phyloP scores from a whole-genome alignment of 2,329 filamentous ascomycete genomes.

The Elsinoe ampelina region DNA sequence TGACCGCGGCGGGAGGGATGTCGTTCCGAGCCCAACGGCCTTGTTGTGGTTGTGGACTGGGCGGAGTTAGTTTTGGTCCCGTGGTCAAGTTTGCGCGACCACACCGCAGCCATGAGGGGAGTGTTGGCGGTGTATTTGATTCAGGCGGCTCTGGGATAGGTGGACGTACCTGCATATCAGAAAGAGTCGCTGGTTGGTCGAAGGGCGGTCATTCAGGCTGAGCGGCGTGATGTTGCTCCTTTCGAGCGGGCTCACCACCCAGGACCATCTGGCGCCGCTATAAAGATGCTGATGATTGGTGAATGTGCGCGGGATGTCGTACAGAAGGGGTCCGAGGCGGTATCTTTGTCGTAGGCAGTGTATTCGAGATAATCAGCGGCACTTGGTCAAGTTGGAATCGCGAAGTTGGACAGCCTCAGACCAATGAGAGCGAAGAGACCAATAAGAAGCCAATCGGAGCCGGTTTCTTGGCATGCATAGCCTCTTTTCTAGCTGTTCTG shows the following conservation, averaged over 20 bases:
- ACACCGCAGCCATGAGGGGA: background rate
- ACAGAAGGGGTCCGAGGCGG: background rate
- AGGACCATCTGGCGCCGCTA: conserved; percentile 10
- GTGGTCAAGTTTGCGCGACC: background rate
- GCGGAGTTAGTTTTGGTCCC: conserved; percentile 4
- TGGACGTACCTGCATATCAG: conserved; percentile 7
- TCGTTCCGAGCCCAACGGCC: conserved; percentile 10
- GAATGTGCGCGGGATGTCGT: background rate
- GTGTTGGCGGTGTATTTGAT: background rate
- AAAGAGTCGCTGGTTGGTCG: background rate
- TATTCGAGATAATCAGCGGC: background rate
- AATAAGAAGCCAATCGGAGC: background rate
- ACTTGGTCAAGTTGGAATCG: conserved; percentile 8
- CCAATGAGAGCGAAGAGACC: background rate
- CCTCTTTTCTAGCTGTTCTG: background rate
- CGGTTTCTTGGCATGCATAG: conserved; percentile 3
- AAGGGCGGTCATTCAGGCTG: conserved; percentile 8
- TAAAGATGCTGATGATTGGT: background rate
- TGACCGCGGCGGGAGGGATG: conserved; percentile 43
- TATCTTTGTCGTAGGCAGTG: background rate
- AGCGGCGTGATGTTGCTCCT: conserved; percentile 9
- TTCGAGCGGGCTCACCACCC: conserved; percentile 8
- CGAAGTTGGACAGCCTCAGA: conserved; percentile 4
- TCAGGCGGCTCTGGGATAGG: background rate
- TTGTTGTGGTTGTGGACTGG: conserved; percentile 11